Evolutionary conservation across 768 basidiomycete genomes (phyloP), one percentile per base, ranked within the genome.

Genomic region (Russula sp.): DNA sequence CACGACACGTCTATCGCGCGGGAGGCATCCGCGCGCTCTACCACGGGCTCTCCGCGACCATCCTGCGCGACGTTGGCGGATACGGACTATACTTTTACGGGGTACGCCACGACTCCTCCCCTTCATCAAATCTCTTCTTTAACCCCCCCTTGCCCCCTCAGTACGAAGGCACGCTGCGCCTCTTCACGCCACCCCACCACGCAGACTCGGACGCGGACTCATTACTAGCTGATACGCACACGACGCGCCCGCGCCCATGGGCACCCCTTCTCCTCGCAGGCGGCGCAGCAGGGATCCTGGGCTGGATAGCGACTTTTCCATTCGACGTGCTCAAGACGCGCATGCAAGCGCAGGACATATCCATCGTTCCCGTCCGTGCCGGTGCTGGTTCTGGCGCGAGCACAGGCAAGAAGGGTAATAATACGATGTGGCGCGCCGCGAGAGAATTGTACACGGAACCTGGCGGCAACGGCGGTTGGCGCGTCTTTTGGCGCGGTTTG

Each of bases 271-370:
- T 92, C 56, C 46, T 86, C 20, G 88, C 90, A 4, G 91, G 90
- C 22, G 92, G 83, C 1, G 69, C 86, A 0, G 92, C 92, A 0
- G 92, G 91, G 5, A 73, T 89, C 18, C 80, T 80, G 9, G 88
- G 89, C 9, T 95, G 92, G 92, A 41, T 85, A 0, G 78, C 76
- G 2, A 95, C 93, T 1, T 97, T 96, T 71, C 91, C 92, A 2
- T 77, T 93, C 58, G 93, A 97, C 69, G 88, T 93, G 3, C 79
- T 95, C 63, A 96, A 97, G 75, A 95, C 94, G 14, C 83, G 93
- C 6, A 82, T 94, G 67, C 93, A 97, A 72, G 82, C 83, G 7
- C 48, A 43, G 6, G 47, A 32, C 52, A 70, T 66, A 29, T 58
- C 18, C 63, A n/a, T 20, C 29, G 16, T 43, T 34, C n/a, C n/a